phyloP scores from a whole-genome alignment of 163 green algal species.

The Scenedesmus sp. region DNA sequence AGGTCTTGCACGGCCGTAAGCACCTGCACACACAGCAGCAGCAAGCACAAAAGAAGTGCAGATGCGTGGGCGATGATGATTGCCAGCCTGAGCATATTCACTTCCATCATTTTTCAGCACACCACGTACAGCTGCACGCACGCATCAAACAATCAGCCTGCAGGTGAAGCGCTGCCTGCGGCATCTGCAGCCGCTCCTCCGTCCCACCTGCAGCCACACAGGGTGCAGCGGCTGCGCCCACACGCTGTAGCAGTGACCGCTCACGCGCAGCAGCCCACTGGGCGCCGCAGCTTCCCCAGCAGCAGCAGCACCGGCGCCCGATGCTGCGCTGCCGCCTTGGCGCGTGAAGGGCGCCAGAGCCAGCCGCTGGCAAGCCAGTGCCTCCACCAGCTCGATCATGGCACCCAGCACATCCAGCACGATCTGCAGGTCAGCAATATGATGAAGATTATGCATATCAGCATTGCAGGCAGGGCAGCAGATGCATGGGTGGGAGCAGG shows the following conservation, averaged over 20 bases:
- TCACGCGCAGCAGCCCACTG: conserved; percentile 26
- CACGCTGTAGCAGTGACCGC: conserved; percentile 24
- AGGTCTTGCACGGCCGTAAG: neutral
- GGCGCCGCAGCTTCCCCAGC: neutral
- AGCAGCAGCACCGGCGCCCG: neutral
- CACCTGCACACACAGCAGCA: neutral
- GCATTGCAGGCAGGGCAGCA: no score
- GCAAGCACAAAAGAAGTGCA: neutral
- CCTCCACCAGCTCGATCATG: conserved; percentile 32
- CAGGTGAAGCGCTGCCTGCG: neutral
- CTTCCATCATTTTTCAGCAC: neutral
- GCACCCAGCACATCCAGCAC: conserved; percentile 43
- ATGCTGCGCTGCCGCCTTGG: neutral
- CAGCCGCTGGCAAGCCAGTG: conserved; percentile 35
- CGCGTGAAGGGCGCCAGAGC: conserved; percentile 33
- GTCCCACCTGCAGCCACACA: conserved; percentile 16
- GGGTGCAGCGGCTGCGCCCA: conserved; percentile 43
- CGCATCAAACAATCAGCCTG: neutral
- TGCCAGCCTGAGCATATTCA: neutral
- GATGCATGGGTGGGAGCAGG: no score
- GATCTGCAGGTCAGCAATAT: neutral
- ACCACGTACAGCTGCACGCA: no score
- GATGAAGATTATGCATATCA: neutral
- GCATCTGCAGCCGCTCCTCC: neutral
- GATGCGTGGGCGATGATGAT: neutral